Conservation (phyloP, 1,284 basidiomycete species). For the Chalciporus sp. region DNA sequence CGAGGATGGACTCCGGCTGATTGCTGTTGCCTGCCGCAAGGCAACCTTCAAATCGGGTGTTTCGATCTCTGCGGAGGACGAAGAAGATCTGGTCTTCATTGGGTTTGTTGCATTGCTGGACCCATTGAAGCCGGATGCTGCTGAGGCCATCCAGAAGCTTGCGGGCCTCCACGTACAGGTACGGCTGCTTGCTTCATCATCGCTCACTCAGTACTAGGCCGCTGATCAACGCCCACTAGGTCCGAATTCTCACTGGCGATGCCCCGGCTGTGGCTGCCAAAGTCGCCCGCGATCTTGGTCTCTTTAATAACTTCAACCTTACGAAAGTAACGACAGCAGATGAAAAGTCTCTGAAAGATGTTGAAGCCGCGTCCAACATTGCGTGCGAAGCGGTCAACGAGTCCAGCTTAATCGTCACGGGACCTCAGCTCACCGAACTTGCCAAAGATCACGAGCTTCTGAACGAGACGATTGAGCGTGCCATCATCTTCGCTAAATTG, state of each 20-base stretch:
- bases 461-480: slow-evolving; percentile 34
- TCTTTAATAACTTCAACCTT: slow-evolving; percentile 27
- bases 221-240: slow-evolving; percentile 17
- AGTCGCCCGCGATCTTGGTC: slow-evolving; percentile 35
- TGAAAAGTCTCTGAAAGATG: slow-evolving; percentile 23
- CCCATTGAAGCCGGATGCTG: slow-evolving; percentile 35
- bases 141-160: slow-evolving; percentile 33
- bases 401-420: slow-evolving; percentile 31
- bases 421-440: slow-evolving; percentile 32
- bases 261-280: slow-evolving; percentile 36
- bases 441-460: slow-evolving; percentile 31
- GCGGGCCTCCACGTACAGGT: slow-evolving; percentile 35
- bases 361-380: slow-evolving; percentile 23
- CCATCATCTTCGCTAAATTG: slow-evolving; percentile 33
- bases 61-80: slow-evolving; percentile 26
- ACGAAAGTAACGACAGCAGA: neutral
- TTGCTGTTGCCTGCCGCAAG: slow-evolving; percentile 33
- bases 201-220: neutral
- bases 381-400: slow-evolving; percentile 18
- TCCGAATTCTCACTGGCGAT: slow-evolving; percentile 35
- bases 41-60: slow-evolving; percentile 15
- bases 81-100: slow-evolving; percentile 32
- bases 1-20: slow-evolving; percentile 34
- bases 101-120: slow-evolving; percentile 33
- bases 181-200: neutral